A percentile compares a stretch with the other conserved stretches of the same genome.
Conservation (phyloP, 345 rosid genomes). For the Xanthoceras sorbifolium region DNA sequence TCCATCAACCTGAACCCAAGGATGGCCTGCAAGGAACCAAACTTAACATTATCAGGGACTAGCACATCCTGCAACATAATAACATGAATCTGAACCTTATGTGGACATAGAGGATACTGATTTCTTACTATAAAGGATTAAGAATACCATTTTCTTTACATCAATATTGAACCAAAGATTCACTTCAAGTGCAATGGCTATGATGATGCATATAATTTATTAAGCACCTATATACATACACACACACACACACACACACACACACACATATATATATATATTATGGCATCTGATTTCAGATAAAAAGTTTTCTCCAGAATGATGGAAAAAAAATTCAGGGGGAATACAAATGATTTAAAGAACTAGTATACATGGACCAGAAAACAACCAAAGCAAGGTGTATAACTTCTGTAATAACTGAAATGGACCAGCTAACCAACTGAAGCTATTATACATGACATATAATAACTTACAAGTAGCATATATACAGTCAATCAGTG, state of each 20-base stretch:
- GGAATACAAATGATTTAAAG: too few relatives aligned
- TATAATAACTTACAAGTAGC: too few relatives aligned
- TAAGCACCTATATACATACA: not conserved
- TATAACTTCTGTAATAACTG: too few relatives aligned
- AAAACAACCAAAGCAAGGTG: too few relatives aligned
- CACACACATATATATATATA: too few relatives aligned
- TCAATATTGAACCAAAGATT: not conserved
- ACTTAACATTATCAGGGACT: not conserved
- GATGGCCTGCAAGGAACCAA: slow-evolving; percentile 62
- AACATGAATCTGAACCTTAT: not conserved
- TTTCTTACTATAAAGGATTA: not conserved
- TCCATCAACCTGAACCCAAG: slow-evolving; percentile 80
- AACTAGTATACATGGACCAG: too few relatives aligned
- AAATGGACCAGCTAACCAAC: too few relatives aligned
- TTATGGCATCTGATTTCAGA: too few relatives aligned
- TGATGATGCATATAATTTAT: not conserved
- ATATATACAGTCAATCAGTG: not conserved
- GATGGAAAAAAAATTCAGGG: too few relatives aligned
- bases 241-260: too few relatives aligned
- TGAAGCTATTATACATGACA: too few relatives aligned
- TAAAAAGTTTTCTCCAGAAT: too few relatives aligned
- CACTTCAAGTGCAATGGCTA: not conserved
- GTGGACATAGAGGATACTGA: not conserved
- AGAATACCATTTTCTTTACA: not conserved
- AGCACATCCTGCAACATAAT: not conserved